Evolutionary conservation across 257 asterid species (phyloP), one percentile per base, ranked within the genome.

Genomic region (Scutellaria galericulata): DNA sequence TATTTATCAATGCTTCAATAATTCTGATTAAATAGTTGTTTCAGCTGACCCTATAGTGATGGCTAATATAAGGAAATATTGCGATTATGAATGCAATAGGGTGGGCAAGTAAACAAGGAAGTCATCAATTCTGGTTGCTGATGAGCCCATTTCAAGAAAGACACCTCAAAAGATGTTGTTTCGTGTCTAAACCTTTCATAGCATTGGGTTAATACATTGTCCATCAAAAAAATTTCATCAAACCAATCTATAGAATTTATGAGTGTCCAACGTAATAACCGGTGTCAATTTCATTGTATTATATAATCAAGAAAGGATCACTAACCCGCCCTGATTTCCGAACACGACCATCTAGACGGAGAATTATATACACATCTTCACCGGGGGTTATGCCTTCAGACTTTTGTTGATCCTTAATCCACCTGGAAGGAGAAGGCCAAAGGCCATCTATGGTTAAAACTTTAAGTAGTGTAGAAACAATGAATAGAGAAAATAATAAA

Each of bases 311-410:
- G 22, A 71, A 44, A 74, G 12, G 50, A 62, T 65, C 72, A 85
- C 89, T 80, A 58, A 94, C 98, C 97, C 84, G 87, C 55, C 98
- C 97, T 65, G 98, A 94, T 79, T 93, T 87, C 55, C 96, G 87
- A 73, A 94, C 93, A 69, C 98, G 97, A 0, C 98, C 98, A 87
- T 94, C 98, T 51, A 94, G 92, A 78, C 97, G 96, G 63, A 94
- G 97, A 61, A 94, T 86, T 70, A 94, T 85, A 83, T 89, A 94
- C 47, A 94, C 97, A 77, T 94, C 96, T 81, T 94, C 97, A 3
- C 96, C 97, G 9, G 97, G 97, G 73, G 86, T 83, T 56, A 83
- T 88, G 83, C 94, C 97, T 91, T 94, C 97, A 35, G 92, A 79
- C 74, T 84, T 84, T 73, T 94, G 97, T 77, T 94, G 96, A 78